Evolutionary conservation across 2,329 filamentous ascomycete species (phyloP), one percentile per base, ranked within the genome.

Genomic region (Diaporthe aspalathi): DNA sequence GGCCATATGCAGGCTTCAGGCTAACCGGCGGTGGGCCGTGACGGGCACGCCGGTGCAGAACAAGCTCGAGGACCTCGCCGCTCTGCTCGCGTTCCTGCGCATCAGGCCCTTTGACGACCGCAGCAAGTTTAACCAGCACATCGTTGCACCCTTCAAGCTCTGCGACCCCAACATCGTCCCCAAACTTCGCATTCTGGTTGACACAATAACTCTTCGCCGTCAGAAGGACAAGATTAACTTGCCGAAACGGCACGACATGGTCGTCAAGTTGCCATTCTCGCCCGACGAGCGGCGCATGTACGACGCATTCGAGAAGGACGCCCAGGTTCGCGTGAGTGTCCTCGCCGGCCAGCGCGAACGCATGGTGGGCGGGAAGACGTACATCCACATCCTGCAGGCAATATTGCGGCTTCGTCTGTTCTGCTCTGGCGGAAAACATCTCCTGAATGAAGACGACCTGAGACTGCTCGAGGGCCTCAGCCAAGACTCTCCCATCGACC

Each of bases 31-130:
- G 43, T 99, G 96, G 96, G 95, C 95, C 3, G 94, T 98, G n/a
- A 98, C 96, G 0, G 96, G 95, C 68, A 98, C 96, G 0, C 96
- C 95, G 0, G 93, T 98, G 11, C 95, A 98, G 81, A 99, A 99
- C 78, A 91, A 93, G 5, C 86, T 98, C 2, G 94, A 97, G 74
- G 96, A 99, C 79, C 86, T 98, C 27, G 93, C 94, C 17, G 93
- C 95, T 1, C 85, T 98, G 3, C 90, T 97, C 71, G 93, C 92
- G 40, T 98, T 98, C 78, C 84, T 98, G 52, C 90, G 93, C 17
- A 85, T 98, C 17, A 90, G 91, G 76, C 95, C 95, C 0, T 98
- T 98, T 77, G 91, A 97, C 73, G 92, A 95, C 62, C 89, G 90
- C 68, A 84, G 85, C 67, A 90, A 90, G 65, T 99, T 98, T 79